Evolutionary conservation across 176 grass and related monocot species (phyloP).

Genomic region (Aegilops tauschii): DNA sequence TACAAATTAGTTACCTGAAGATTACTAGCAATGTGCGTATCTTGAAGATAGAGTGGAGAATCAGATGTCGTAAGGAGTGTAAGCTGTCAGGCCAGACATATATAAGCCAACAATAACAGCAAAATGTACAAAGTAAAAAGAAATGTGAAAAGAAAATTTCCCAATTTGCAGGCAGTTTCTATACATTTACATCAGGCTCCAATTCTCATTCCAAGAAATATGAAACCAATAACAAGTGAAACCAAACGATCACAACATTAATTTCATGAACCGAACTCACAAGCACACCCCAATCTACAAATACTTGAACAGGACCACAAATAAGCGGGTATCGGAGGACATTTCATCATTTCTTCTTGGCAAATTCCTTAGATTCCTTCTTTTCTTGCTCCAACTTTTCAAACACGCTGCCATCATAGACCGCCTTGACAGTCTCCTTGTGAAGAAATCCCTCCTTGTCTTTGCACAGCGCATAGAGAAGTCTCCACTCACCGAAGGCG

Average conservation of each 20-base stretch:
- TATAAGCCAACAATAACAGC: neutral
- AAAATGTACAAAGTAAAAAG: neutral
- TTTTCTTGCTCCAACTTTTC: conserved; percentile 46
- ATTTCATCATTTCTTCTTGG: conserved; percentile 46
- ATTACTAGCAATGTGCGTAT: neutral
- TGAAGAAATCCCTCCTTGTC: conserved; percentile 65
- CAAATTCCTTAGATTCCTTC: conserved; percentile 21
- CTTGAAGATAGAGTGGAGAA: neutral
- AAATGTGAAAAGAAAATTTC: no score
- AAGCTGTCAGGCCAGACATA: neutral
- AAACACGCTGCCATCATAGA: conserved; percentile 75
- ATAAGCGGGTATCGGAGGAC: neutral
- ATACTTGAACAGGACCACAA: neutral
- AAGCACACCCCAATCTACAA: neutral
- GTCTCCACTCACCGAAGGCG: conserved; percentile 51
- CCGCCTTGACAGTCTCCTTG: conserved; percentile 49
- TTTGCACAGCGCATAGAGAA: conserved; percentile 48
- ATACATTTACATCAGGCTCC: neutral
- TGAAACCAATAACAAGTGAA: neutral
- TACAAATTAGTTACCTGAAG: neutral
- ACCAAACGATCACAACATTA: neutral
- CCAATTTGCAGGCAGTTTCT: neutral
- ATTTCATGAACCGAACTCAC: neutral
- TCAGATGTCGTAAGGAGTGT: neutral
- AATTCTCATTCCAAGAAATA: neutral